A percentile compares a stretch with the other conserved stretches of the same genome.
Evolutionary conservation across 2,329 filamentous ascomycete species (phyloP).

Genomic region (Microdochium bolleyi): DNA sequence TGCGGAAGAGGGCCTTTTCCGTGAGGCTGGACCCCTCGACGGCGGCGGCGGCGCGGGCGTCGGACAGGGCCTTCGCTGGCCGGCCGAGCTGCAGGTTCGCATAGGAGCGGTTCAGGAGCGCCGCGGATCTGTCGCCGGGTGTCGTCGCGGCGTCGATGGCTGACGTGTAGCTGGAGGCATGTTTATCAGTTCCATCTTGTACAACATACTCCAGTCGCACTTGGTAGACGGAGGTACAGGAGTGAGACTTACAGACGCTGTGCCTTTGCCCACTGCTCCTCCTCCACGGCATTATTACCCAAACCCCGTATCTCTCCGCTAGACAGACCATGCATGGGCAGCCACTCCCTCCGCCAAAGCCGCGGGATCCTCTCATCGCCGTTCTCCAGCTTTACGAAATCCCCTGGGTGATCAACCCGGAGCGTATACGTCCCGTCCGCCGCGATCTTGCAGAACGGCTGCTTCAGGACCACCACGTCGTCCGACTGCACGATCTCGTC

Average conservation of each 20-base stretch:
- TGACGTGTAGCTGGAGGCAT: conserved; percentile 25
- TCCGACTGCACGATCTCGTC: conserved; percentile 14
- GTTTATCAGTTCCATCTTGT: too few species aligned
- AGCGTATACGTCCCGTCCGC: conserved; percentile 30
- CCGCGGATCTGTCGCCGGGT: conserved; percentile 22
- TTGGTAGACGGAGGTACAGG: too few species aligned
- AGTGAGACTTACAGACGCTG: conserved; percentile 20
- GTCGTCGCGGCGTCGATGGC: conserved; percentile 24
- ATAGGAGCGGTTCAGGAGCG: conserved; percentile 26
- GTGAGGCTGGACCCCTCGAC: conserved; percentile 8
- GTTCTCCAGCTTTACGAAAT: conserved; percentile 29
- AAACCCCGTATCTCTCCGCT: not conserved
- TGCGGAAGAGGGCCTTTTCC: conserved; percentile 36
- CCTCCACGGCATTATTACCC: conserved; percentile 25
- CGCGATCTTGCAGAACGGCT: conserved; percentile 40
- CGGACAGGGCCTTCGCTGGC: conserved; percentile 19
- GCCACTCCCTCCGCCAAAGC: too few species aligned
- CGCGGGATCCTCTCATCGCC: conserved; percentile 29
- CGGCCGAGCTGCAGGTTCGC: conserved; percentile 19
- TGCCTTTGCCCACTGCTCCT: conserved; percentile 17
- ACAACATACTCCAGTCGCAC: too few species aligned
- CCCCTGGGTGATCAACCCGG: conserved; percentile 43
- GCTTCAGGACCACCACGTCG: conserved; percentile 38
- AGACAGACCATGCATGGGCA: too few species aligned
- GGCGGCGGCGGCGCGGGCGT: conserved; percentile 11